Conservation (phyloP, 352 stramenopile species). For the Phytophthora melonis region DNA sequence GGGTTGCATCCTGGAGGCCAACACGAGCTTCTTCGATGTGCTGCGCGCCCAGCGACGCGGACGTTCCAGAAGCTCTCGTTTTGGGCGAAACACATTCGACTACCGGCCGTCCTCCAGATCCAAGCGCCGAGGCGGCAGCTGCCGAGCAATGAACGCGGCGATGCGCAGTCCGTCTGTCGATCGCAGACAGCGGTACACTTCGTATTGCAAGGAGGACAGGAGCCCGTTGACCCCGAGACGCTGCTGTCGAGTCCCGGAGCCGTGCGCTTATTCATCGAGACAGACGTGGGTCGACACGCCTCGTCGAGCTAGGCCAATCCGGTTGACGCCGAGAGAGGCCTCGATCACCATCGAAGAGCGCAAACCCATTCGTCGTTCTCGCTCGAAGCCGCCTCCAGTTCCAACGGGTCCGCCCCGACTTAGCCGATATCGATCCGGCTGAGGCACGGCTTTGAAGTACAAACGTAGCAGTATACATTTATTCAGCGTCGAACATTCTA, state of each 20-base stretch:
- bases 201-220: constrained; percentile 16
- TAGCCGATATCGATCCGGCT: constrained; percentile 19
- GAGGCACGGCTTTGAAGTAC: background rate
- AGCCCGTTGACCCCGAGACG: constrained; percentile 24
- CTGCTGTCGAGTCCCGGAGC: constrained; percentile 26
- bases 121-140: constrained; percentile 20
- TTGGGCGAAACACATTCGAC: constrained; percentile 12
- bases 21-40: constrained; percentile 37
- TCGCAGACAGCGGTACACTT: constrained; percentile 18
- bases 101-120: constrained; percentile 4
- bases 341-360: constrained; percentile 26
- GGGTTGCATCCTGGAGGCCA: constrained; percentile 47
- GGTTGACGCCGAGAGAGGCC: constrained; percentile 27
- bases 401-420: constrained; percentile 9
- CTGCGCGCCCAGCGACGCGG: constrained; percentile 17
- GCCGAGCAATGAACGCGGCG: constrained; percentile 10
- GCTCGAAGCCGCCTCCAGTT: constrained; percentile 18
- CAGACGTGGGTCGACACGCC: constrained; percentile 31
- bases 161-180: constrained; percentile 21
- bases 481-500: no score
- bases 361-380: constrained; percentile 19
- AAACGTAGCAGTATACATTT: background rate
- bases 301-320: constrained; percentile 12
- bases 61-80: constrained; percentile 11
- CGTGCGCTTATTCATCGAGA: background rate